Evolutionary conservation across 257 asterid species (phyloP).

Genomic region (Forsythia viridissima): DNA sequence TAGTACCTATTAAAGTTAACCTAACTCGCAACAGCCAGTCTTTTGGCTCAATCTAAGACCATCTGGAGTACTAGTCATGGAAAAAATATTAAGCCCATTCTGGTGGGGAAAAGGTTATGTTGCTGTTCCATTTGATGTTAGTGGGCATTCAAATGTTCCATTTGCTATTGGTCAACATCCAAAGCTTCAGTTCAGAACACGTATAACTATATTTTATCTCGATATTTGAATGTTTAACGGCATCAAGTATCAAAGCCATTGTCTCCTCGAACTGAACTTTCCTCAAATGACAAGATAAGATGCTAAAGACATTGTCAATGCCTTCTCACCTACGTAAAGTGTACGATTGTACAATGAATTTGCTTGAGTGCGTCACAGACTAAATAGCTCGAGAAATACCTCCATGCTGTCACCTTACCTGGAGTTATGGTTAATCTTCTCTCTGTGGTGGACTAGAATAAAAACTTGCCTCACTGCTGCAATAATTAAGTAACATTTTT

Average conservation of each 20-base stretch:
- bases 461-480: no score
- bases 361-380: background rate
- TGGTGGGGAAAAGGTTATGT: background rate
- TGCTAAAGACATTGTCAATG: background rate
- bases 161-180: background rate
- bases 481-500: background rate
- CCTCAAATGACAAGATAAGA: constrained; percentile 12
- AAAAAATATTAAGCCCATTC: background rate
- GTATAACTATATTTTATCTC: background rate
- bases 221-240: background rate
- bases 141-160: background rate
- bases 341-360: background rate
- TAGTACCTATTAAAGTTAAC: background rate
- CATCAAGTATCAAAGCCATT: background rate
- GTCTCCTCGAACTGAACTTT: background rate
- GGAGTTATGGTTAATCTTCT: no score
- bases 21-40: background rate
- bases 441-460: no score
- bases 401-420: no score
- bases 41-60: background rate
- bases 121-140: background rate
- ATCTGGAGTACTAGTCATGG: background rate
- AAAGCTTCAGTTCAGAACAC: background rate
- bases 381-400: no score
- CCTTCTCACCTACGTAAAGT: background rate